These are phyloP conservation scores for Aspergillus unguis DNA, from an alignment of 2,329 filamentous ascomycete genomes.

Conservation along the genomic window DNA sequence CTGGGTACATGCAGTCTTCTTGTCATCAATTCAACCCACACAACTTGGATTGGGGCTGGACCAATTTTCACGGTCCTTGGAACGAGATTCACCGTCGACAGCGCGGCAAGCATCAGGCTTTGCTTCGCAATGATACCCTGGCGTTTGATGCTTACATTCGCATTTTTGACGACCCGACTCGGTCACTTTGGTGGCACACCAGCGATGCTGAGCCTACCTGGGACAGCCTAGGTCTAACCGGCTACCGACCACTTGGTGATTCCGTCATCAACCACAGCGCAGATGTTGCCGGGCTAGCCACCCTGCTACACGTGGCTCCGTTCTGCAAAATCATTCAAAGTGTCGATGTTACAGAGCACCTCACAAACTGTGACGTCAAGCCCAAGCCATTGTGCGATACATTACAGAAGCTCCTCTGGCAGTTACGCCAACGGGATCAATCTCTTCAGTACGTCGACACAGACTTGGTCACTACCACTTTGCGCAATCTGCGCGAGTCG, in stretches of 20 bases:
- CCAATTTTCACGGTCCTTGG: conserved; percentile 58
- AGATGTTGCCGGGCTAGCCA: conserved; percentile 54
- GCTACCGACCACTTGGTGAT: conserved; percentile 52
- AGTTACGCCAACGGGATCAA: conserved; percentile 46
- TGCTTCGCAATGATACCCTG: conserved; percentile 60
- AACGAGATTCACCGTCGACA: conserved; percentile 57
- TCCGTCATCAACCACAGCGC: conserved; percentile 45
- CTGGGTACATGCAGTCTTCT: conserved; percentile 54
- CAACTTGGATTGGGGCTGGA: conserved; percentile 63
- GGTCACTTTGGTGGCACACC: conserved; percentile 59
- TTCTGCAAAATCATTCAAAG: conserved; percentile 56
- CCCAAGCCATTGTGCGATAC: conserved; percentile 52
- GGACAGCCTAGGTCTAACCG: conserved; percentile 57
- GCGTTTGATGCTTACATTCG: conserved; percentile 62
- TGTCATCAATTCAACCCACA: conserved; percentile 58
- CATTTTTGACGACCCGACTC: conserved; percentile 58
- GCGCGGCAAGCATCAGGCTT: conserved; percentile 55
- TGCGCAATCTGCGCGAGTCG: conserved; percentile 43
- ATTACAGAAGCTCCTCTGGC: conserved; percentile 52
- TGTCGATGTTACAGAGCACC: conserved; percentile 46
- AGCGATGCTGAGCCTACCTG: conserved; percentile 52
- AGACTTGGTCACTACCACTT: conserved; percentile 38
- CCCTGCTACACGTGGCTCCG: conserved; percentile 58
- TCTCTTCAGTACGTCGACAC: conserved; percentile 41
- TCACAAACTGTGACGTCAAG: conserved; percentile 43